Percentiles rank a stretch among this genome's conserved stretches.
Evolutionary conservation across 441 rosid genomes (phyloP).

Genomic region (Pelargonium citronellum): DNA sequence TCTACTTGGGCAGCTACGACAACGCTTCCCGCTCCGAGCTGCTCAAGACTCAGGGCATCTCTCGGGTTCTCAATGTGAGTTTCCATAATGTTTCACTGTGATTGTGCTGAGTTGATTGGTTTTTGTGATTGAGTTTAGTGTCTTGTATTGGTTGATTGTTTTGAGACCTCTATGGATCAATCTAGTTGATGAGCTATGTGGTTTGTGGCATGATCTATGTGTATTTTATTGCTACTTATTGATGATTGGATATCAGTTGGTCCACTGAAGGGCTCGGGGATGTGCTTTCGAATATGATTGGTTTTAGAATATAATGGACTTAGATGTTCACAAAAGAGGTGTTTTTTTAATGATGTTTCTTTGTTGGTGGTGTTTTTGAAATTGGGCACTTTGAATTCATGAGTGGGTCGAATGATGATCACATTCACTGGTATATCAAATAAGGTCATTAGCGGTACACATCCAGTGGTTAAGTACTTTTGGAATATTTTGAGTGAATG

Average conservation of each 20-base stretch:
- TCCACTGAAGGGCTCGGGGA: background rate
- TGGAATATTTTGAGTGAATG: background rate
- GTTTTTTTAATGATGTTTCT: background rate
- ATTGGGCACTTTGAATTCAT: no score
- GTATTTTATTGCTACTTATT: background rate
- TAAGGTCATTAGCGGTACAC: background rate
- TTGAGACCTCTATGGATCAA: background rate
- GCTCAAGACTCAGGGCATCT: conserved; percentile 77
- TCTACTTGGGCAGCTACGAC: conserved; percentile 86
- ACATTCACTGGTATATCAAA: no score
- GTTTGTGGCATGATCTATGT: background rate
- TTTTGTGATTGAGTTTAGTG: no score
- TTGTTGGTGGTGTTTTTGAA: background rate
- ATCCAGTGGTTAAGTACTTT: background rate
- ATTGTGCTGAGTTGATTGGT: background rate
- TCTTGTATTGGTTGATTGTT: no score
- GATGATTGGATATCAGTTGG: conserved; percentile 1
- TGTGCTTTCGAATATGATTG: background rate
- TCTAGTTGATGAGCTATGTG: background rate
- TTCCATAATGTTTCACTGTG: background rate
- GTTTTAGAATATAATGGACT: background rate
- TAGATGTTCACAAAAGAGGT: no score
- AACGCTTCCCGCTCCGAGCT: conserved; percentile 95
- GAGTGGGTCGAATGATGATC: no score
- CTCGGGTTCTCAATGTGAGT: conserved; percentile 80